Evolutionary conservation across 257 asterid genomes (phyloP).

Genomic region (Scutellaria baicalensis): DNA sequence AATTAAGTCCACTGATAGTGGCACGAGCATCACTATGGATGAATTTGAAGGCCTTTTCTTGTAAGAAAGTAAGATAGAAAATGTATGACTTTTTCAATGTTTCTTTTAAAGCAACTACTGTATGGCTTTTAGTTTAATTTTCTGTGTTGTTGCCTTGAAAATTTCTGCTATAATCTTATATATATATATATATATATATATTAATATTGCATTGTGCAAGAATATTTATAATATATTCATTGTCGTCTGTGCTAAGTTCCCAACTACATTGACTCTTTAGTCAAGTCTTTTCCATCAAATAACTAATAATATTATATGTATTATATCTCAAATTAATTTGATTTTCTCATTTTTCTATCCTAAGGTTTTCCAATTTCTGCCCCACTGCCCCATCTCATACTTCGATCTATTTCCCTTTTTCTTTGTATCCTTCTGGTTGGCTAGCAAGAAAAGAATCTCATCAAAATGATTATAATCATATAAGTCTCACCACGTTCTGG

Average conservation of each 20-base stretch:
- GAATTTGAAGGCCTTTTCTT: slow-evolving; percentile 16
- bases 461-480: no score
- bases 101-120: slow-evolving; percentile 12
- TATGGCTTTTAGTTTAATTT: neutral
- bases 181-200: no score
- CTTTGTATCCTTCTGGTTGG: neutral
- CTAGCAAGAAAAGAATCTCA: neutral
- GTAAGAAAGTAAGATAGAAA: slow-evolving; percentile 18
- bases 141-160: neutral
- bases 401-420: neutral
- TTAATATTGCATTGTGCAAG: neutral
- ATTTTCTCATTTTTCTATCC: neutral
- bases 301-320: neutral
- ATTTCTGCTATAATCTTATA: neutral
- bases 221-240: no score
- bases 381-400: neutral
- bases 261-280: slow-evolving; percentile 8
- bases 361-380: neutral
- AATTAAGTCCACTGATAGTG: slow-evolving; percentile 27
- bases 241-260: neutral
- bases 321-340: no score
- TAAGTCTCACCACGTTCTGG: no score
- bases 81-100: slow-evolving; percentile 18
- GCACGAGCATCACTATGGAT: slow-evolving; percentile 29
- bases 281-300: slow-evolving; percentile 5